phyloP scores from a whole-genome alignment of 768 basidiomycete species.

The Kwoniella mangroviensis region DNA sequence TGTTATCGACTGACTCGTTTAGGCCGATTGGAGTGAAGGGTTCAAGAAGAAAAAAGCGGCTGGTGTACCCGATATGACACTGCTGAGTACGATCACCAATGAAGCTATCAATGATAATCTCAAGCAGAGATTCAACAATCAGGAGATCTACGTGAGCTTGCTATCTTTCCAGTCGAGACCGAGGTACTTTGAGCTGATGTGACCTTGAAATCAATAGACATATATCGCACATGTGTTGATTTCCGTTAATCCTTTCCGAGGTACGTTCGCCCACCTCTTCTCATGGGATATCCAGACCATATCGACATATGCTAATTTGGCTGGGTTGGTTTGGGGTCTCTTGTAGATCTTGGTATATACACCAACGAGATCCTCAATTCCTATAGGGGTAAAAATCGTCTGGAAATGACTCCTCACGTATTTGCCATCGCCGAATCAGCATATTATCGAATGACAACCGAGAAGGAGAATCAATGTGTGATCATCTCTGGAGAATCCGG shows the following conservation, averaged over 20 bases:
- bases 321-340: constrained; percentile 15
- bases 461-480: constrained; percentile 99
- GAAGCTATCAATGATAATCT: constrained; percentile 97
- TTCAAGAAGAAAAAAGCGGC: constrained; percentile 98
- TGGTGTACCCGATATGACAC: constrained; percentile 98
- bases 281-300: no score
- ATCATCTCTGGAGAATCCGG: constrained; percentile 99
- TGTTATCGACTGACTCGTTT: no score
- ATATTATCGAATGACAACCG: constrained; percentile 99
- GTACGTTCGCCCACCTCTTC: constrained; percentile 59
- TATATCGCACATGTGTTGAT: constrained; percentile 98
- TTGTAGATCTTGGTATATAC: constrained; percentile 91
- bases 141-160: constrained; percentile 83
- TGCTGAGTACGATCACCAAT: constrained; percentile 94
- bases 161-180: no score
- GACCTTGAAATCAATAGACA: no score
- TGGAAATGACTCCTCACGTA: constrained; percentile 97
- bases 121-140: constrained; percentile 91
- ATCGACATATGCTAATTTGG: not conserved
- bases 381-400: constrained; percentile 95
- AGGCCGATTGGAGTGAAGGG: constrained; percentile 99
- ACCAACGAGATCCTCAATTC: constrained; percentile 81
- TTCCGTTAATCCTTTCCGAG: constrained; percentile 98
- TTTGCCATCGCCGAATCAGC: constrained; percentile 95
- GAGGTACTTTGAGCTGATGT: no score